Percentiles rank a stretch among this genome's conserved stretches.
Conservation (phyloP, 2,329 filamentous ascomycete genomes). For the Gaeumannomyces tritici region DNA sequence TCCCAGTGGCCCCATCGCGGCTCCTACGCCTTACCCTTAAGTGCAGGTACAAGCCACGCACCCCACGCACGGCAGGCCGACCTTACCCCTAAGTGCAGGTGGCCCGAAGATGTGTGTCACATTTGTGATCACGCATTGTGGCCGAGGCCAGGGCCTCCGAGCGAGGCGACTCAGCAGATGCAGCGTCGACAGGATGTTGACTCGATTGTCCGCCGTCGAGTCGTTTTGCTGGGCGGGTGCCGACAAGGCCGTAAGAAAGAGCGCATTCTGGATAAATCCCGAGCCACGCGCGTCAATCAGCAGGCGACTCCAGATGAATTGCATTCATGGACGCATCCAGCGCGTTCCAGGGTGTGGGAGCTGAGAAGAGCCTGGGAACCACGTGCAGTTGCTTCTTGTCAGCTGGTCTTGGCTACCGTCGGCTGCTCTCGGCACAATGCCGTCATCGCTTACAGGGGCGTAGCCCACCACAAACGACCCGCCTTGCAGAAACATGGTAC, state of each 20-base stretch:
- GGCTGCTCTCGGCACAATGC: conserved; percentile 1
- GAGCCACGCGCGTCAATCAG: too few species aligned
- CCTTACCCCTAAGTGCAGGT: conserved; percentile 11
- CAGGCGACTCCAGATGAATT: too few species aligned
- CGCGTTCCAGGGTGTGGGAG: too few species aligned
- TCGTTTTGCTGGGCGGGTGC: too few species aligned
- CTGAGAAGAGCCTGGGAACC: too few species aligned
- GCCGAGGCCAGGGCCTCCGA: too few species aligned
- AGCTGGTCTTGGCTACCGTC: not conserved
- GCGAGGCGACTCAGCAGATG: not conserved
- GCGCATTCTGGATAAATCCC: too few species aligned
- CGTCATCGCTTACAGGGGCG: conserved; percentile 1
- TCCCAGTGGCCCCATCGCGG: not conserved
- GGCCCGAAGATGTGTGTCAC: conserved; percentile 3
- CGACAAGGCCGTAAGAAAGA: too few species aligned
- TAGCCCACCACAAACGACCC: not conserved
- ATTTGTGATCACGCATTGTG: not conserved
- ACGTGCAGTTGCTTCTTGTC: not conserved
- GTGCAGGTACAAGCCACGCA: conserved; percentile 6
- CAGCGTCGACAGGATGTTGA: not conserved
- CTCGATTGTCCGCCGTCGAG: not conserved
- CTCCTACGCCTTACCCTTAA: conserved; percentile 10
- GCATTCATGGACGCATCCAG: too few species aligned
- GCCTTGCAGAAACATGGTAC: too few species aligned
- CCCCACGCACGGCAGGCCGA: not conserved